Percentiles rank a stretch among this genome's conserved stretches.
Conservation (phyloP, 179 eudicot species). For the Vitellaria paradoxa region DNA sequence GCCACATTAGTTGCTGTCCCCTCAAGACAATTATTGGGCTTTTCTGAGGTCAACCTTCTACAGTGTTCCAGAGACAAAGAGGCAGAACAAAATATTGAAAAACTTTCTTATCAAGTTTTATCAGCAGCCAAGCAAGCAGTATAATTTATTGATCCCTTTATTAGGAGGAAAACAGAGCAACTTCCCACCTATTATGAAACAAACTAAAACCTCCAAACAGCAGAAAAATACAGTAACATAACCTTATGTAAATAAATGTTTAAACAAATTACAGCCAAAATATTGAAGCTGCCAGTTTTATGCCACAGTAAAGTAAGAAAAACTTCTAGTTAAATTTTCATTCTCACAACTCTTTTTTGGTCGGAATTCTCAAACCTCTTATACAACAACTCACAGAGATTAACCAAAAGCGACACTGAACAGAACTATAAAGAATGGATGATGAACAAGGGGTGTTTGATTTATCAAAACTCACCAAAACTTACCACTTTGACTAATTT, state of each 20-base stretch:
- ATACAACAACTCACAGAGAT: not conserved
- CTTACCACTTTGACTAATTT: too few relatives aligned
- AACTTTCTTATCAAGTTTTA: not conserved
- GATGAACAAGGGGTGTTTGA: too few relatives aligned
- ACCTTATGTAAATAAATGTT: not conserved
- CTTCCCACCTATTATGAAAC: not conserved
- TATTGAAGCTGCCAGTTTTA: too few relatives aligned
- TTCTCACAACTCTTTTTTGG: too few relatives aligned
- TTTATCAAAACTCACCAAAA: too few relatives aligned
- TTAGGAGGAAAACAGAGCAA: not conserved
- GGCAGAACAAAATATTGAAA: not conserved
- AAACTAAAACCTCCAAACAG: not conserved
- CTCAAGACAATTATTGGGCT: not conserved
- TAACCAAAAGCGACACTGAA: not conserved
- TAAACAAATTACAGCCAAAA: too few relatives aligned
- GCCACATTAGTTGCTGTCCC: too few relatives aligned
- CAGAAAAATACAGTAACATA: not conserved
- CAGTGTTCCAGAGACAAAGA: not conserved
- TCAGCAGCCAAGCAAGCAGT: slow-evolving; percentile 8
- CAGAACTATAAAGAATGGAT: not conserved
- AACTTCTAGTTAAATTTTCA: not conserved
- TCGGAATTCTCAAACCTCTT: not conserved
- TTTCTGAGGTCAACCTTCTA: not conserved
- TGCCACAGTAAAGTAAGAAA: not conserved
- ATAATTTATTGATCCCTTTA: not conserved